These are phyloP conservation scores for Macaranga tanarius DNA, from an alignment of 441 rosid genomes.

Conservation along the genomic window DNA sequence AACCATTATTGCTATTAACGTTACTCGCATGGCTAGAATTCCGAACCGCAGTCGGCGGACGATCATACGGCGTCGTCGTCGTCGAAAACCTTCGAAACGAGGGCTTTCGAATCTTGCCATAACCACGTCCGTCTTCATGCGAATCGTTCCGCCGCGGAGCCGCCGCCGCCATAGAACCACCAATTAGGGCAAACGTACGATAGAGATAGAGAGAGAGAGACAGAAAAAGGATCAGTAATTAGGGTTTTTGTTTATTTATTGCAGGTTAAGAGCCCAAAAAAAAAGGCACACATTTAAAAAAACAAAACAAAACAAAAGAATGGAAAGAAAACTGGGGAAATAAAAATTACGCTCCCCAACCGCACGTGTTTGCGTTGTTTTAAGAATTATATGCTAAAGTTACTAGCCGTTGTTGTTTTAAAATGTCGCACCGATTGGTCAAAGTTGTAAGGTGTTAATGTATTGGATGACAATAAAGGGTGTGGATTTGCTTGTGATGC, in stretches of 20 bases:
- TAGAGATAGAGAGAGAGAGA: constrained; percentile 4
- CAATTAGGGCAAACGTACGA: constrained; percentile 10
- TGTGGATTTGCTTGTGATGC: background rate
- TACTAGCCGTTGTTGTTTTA: background rate
- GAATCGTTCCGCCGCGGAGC: constrained; percentile 56
- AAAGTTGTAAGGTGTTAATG: background rate
- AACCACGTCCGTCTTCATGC: constrained; percentile 58
- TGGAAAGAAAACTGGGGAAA: too few species aligned
- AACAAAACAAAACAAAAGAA: too few species aligned
- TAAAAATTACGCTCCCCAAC: too few species aligned
- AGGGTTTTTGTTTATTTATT: constrained; percentile 30
- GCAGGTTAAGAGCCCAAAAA: background rate
- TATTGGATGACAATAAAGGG: background rate
- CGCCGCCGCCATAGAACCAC: constrained; percentile 63
- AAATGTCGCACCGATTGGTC: too few species aligned
- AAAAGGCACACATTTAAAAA: background rate
- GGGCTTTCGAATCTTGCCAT: constrained; percentile 71
- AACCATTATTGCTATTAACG: constrained; percentile 38
- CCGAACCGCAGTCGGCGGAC: constrained; percentile 50
- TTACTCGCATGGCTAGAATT: constrained; percentile 36
- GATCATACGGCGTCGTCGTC: constrained; percentile 80
- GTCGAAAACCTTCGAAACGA: constrained; percentile 47
- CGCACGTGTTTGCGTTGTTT: too few species aligned
- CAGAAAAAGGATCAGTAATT: constrained; percentile 10
- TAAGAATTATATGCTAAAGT: too few species aligned